Conservation (phyloP, 306 rosid species). For the Medicago truncatula region MtrunA17r5.0-ANR NC_053042.1:4482501-4483000, state of each 20-base stretch:
- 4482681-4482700: not conserved
- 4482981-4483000: not conserved
- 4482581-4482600: not conserved
- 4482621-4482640: slow-evolving; percentile 1
- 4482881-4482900: slow-evolving; percentile 22
- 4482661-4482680: not conserved
- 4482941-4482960: slow-evolving; percentile 91
- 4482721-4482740: not conserved
- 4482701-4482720: slow-evolving; percentile 17
- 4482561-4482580: slow-evolving; percentile 13
- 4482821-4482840: not conserved
- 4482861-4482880: not conserved
- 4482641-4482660: slow-evolving; percentile 21
- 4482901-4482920: slow-evolving; percentile 46
- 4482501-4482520: slow-evolving; percentile 2
- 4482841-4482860: not conserved
- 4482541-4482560: not conserved
- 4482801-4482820: not conserved
- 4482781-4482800: not conserved
- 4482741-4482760: not conserved
- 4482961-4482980: slow-evolving; percentile 61
- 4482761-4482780: not conserved
- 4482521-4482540: not conserved
- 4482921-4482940: slow-evolving; percentile 68
- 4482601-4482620: slow-evolving; percentile 1